These are phyloP conservation scores for Flagelloscypha sp. DNA, from an alignment of 768 basidiomycete genomes.

Conservation along the genomic window DNA sequence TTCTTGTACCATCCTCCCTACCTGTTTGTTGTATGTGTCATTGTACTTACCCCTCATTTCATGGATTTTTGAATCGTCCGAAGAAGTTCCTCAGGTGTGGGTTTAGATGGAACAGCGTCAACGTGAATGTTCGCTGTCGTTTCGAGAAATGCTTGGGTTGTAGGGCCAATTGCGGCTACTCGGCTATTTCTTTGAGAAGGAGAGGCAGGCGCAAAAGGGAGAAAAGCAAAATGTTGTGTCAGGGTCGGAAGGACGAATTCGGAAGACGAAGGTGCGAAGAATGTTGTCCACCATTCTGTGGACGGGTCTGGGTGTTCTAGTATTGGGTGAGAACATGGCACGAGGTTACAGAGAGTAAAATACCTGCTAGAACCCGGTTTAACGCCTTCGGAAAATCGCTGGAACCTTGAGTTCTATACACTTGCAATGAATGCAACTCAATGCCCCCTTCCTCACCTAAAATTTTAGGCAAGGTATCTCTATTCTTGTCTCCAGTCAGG, in stretches of 20 bases:
- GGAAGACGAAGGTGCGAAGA: conserved; percentile 71
- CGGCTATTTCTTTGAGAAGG: conserved; percentile 14
- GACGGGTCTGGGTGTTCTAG: conserved; percentile 4
- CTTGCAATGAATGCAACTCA: conserved; percentile 43
- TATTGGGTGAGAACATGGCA: conserved; percentile 1
- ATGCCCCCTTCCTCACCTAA: conserved; percentile 40
- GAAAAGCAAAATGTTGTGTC: conserved; percentile 34
- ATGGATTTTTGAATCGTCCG: too few species aligned
- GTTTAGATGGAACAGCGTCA: conserved; percentile 46
- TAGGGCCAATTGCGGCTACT: conserved; percentile 63
- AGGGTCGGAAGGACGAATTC: conserved; percentile 47
- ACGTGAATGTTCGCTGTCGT: conserved; percentile 40
- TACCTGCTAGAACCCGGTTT: conserved; percentile 18
- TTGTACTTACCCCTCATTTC: too few species aligned
- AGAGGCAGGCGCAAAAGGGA: conserved; percentile 3
- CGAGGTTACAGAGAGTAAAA: conserved; percentile 15
- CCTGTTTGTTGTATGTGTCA: too few species aligned
- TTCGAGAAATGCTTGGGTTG: conserved; percentile 45
- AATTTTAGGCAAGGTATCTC: conserved; percentile 51
- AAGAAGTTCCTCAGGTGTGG: conserved; percentile 49
- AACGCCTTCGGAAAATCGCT: conserved; percentile 41
- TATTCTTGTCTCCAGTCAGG: conserved; percentile 83
- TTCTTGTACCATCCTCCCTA: too few species aligned
- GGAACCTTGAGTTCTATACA: conserved; percentile 62
- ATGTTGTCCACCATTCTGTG: conserved; percentile 59